Conservation (phyloP, 2,329 filamentous ascomycete species). For the Fusarium penzigii region DNA sequence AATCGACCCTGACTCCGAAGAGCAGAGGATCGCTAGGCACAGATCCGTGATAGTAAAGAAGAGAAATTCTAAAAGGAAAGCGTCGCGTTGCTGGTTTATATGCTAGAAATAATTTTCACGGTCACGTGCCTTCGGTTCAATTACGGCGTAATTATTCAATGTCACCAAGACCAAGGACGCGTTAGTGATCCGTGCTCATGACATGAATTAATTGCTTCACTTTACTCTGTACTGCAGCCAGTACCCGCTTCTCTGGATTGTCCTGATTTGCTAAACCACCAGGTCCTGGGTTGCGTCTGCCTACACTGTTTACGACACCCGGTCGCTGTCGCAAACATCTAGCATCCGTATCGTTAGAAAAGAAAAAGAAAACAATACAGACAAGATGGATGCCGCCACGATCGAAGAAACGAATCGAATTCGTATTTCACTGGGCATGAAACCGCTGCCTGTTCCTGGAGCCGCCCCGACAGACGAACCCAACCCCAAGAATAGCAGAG, state of each 20-base stretch:
- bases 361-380: constrained; percentile 6
- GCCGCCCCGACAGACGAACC: constrained; percentile 41
- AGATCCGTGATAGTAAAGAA: constrained; percentile 65
- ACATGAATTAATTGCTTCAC: constrained; percentile 2
- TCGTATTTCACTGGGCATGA: constrained; percentile 84
- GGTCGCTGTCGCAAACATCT: neutral
- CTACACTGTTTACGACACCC: neutral
- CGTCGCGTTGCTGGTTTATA: constrained; percentile 31
- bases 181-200: constrained; percentile 20
- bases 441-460: constrained; percentile 83
- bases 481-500: constrained; percentile 47
- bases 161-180: neutral
- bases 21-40: constrained; percentile 79
- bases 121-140: constrained; percentile 14
- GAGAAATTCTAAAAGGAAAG: constrained; percentile 36
- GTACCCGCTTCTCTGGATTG: too few species aligned
- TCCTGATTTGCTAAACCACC: neutral
- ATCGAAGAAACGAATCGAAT: constrained; percentile 96
- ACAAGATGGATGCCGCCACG: constrained; percentile 64
- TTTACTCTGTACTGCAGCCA: constrained; percentile 3
- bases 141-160: constrained; percentile 5
- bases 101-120: constrained; percentile 8
- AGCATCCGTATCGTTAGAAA: constrained; percentile 1
- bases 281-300: neutral
- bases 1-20: constrained; percentile 66